Conservation (phyloP, 2,329 filamentous ascomycete genomes). For the Botrytis medusae region DNA sequence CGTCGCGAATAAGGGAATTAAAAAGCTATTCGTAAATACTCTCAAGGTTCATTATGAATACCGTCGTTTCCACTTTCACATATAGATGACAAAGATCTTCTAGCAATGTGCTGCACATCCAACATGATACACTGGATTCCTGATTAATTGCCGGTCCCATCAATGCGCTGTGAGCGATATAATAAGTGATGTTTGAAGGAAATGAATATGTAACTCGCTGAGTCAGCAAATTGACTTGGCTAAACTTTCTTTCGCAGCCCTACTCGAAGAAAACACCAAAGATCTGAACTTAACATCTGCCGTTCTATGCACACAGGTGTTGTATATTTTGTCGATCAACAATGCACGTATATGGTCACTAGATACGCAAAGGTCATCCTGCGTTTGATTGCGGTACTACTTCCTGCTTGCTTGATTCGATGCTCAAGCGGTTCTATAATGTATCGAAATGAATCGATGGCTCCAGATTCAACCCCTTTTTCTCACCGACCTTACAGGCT, state of each 20-base stretch:
- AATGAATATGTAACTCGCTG: slow-evolving; percentile 1
- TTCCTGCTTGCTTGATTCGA: neutral
- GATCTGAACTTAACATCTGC: neutral
- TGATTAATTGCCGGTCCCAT: neutral
- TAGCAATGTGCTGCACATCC: neutral
- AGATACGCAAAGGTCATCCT: neutral
- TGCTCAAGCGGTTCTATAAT: neutral
- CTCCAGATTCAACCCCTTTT: neutral
- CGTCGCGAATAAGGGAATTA: neutral
- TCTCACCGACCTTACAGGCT: neutral
- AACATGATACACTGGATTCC: neutral
- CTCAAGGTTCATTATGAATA: neutral
- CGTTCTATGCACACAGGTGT: neutral
- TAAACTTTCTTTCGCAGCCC: neutral
- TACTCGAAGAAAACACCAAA: neutral
- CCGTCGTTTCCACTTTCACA: neutral
- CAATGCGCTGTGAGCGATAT: neutral
- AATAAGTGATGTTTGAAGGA: neutral
- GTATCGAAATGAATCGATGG: neutral
- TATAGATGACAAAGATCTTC: neutral
- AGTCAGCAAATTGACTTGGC: neutral
- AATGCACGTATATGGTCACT: neutral
- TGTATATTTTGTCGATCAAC: neutral
- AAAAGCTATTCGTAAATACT: neutral
- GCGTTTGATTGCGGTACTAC: neutral